A percentile compares a stretch with the other conserved stretches of the same genome.
Evolutionary conservation across 495 filamentous ascomycete genomes (phyloP).

Genomic region (Penicillium samsonianum): DNA sequence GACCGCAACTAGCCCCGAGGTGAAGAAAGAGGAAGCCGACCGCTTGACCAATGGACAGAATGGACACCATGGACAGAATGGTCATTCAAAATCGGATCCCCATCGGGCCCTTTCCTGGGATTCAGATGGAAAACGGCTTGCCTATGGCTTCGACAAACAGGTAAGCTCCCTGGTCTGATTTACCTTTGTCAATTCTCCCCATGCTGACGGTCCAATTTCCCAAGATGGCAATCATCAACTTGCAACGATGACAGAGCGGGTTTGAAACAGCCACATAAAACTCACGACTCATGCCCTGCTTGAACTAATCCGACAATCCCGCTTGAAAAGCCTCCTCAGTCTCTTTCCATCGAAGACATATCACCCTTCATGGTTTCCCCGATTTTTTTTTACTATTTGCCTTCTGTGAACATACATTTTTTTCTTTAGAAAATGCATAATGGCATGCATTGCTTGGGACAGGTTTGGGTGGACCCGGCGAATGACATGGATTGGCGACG

Average conservation of each 20-base stretch:
- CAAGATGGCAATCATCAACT: constrained; percentile 48
- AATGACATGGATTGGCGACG: constrained; percentile 34
- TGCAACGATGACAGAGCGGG: constrained; percentile 40
- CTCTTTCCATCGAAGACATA: constrained; percentile 10
- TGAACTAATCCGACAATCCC: constrained; percentile 10
- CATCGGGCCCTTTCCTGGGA: constrained; percentile 72
- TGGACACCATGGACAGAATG: constrained; percentile 39
- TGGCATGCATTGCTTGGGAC: constrained; percentile 38
- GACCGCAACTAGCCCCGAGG: constrained; percentile 40
- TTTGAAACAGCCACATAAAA: constrained; percentile 9
- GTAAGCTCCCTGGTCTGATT: constrained; percentile 46
- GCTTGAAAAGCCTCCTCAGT: constrained; percentile 5
- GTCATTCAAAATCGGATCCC: constrained; percentile 28
- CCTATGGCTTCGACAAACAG: constrained; percentile 68
- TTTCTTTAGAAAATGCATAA: constrained; percentile 39
- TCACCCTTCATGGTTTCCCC: constrained; percentile 4
- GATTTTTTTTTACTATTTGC: constrained; percentile 12
- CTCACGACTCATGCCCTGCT: constrained; percentile 14
- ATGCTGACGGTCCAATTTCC: background rate
- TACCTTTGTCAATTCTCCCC: constrained; percentile 12
- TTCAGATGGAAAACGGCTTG: constrained; percentile 70
- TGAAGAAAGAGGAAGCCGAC: constrained; percentile 35
- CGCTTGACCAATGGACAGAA: constrained; percentile 43
- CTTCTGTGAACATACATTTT: constrained; percentile 36
- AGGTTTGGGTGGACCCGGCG: constrained; percentile 29